These are phyloP conservation scores for Pilobolus umbonatus DNA, from an alignment of 192 early-diverging fungal species.

Conservation along the genomic window DNA sequence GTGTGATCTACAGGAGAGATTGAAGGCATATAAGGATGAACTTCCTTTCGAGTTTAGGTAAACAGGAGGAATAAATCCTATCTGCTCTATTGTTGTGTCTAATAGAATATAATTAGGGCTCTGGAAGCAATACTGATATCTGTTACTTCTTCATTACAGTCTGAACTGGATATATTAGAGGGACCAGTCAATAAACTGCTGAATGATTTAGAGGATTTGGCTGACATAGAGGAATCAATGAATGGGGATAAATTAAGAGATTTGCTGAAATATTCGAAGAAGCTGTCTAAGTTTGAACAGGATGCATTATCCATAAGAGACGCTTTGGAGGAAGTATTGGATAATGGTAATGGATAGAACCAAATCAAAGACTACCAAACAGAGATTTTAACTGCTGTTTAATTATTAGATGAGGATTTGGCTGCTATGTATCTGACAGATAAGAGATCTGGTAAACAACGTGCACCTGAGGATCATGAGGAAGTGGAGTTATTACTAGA, in stretches of 20 bases:
- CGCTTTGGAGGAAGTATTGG: conserved; percentile 75
- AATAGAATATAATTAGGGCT: conserved; percentile 43
- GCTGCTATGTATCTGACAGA: conserved; percentile 86
- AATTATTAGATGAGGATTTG: conserved; percentile 74
- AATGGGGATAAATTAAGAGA: conserved; percentile 71
- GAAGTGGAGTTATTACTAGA: conserved; percentile 90
- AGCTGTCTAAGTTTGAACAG: conserved; percentile 73
- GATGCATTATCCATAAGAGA: conserved; percentile 71
- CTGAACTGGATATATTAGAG: conserved; percentile 63
- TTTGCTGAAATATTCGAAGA: conserved; percentile 72
- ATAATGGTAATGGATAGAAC: conserved; percentile 49
- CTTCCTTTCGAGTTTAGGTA: conserved; percentile 56
- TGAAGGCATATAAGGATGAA: conserved; percentile 48
- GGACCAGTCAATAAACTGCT: conserved; percentile 55
- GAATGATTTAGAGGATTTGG: conserved; percentile 58
- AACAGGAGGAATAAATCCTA: not conserved
- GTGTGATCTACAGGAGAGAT: conserved; percentile 72
- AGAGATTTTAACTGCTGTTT: not conserved
- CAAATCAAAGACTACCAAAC: not conserved
- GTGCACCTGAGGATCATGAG: conserved; percentile 66
- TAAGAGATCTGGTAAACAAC: conserved; percentile 57
- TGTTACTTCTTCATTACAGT: conserved; percentile 62
- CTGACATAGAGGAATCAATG: conserved; percentile 75
- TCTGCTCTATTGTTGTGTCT: not conserved
- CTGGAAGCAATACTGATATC: conserved; percentile 78